Conservation (phyloP, 164 flowering plant species). For the Aristolochia contorta region DNA sequence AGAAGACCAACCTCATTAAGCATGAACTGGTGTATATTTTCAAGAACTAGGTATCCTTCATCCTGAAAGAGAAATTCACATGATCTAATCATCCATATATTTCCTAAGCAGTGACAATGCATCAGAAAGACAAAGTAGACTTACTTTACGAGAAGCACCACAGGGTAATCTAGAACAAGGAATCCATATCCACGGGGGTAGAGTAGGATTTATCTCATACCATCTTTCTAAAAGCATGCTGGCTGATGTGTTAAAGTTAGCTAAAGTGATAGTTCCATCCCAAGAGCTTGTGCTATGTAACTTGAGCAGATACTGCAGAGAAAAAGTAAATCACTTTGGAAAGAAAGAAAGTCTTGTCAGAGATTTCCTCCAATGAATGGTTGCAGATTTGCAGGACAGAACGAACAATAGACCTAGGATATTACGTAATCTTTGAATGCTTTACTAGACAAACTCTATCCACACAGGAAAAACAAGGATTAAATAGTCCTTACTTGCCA, state of each 20-base stretch:
- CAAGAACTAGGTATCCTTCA: conserved; percentile 45
- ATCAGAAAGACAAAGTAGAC: neutral
- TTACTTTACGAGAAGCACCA: conserved; percentile 18
- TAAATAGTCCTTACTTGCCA: too few species aligned
- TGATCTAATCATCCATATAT: neutral
- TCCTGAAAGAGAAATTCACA: conserved; percentile 14
- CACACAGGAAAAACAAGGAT: too few species aligned
- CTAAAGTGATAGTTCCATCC: conserved; percentile 43
- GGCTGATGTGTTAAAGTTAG: conserved; percentile 37
- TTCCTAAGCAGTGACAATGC: neutral
- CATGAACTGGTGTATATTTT: conserved; percentile 21
- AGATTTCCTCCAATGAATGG: too few species aligned
- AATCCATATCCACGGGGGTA: conserved; percentile 56
- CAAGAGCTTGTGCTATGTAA: conserved; percentile 10
- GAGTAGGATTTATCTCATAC: conserved; percentile 22
- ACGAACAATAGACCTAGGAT: too few species aligned
- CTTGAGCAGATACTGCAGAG: neutral
- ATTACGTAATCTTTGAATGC: too few species aligned
- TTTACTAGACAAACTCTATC: too few species aligned
- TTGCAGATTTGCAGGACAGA: too few species aligned
- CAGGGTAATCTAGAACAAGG: conserved; percentile 24
- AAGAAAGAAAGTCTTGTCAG: too few species aligned
- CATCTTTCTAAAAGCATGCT: conserved; percentile 35
- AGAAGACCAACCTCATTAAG: conserved; percentile 22
- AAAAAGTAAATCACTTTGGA: too few species aligned